These are phyloP conservation scores for Fusarium dlaminii DNA, from an alignment of 2,329 filamentous ascomycete species.

Conservation along the genomic window DNA sequence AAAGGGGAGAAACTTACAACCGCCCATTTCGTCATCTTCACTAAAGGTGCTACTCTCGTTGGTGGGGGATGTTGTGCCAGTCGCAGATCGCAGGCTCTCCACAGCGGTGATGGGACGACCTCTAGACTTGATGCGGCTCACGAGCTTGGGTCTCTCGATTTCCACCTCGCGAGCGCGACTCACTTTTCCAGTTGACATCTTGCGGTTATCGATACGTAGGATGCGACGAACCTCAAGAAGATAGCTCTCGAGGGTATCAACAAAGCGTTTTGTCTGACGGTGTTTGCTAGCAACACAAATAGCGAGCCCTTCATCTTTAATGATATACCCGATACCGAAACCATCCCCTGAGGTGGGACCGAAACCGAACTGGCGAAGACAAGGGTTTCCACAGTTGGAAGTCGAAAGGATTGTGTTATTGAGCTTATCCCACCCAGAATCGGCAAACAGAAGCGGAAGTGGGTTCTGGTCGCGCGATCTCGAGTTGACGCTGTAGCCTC, in stretches of 20 bases:
- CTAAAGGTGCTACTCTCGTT: slow-evolving; percentile 78
- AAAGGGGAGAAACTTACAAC: slow-evolving; percentile 73
- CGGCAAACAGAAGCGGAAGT: slow-evolving; percentile 85
- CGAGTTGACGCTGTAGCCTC: slow-evolving; percentile 66
- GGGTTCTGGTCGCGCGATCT: slow-evolving; percentile 57
- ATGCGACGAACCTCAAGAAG: slow-evolving; percentile 90
- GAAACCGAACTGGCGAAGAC: slow-evolving; percentile 94
- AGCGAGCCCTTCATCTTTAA: slow-evolving; percentile 81
- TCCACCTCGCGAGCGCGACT: slow-evolving; percentile 66
- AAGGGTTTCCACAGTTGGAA: slow-evolving; percentile 98
- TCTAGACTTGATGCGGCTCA: slow-evolving; percentile 71
- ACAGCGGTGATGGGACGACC: slow-evolving; percentile 75
- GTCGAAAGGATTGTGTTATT: slow-evolving; percentile 95
- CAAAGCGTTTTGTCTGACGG: slow-evolving; percentile 87
- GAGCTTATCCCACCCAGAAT: slow-evolving; percentile 91
- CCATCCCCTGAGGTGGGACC: slow-evolving; percentile 93
- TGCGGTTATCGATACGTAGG: slow-evolving; percentile 71
- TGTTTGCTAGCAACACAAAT: slow-evolving; percentile 96
- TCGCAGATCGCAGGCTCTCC: slow-evolving; percentile 53
- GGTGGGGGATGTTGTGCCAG: slow-evolving; percentile 66
- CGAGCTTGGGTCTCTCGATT: slow-evolving; percentile 47
- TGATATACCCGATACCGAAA: slow-evolving; percentile 98
- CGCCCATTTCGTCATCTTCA: slow-evolving; percentile 89
- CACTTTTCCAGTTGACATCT: slow-evolving; percentile 53
- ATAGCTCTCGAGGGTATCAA: slow-evolving; percentile 90